Percentiles rank a stretch among this genome's conserved stretches.
phyloP scores from a whole-genome alignment of 2,329 filamentous ascomycete genomes.

The Fonsecaea monophora region DNA sequence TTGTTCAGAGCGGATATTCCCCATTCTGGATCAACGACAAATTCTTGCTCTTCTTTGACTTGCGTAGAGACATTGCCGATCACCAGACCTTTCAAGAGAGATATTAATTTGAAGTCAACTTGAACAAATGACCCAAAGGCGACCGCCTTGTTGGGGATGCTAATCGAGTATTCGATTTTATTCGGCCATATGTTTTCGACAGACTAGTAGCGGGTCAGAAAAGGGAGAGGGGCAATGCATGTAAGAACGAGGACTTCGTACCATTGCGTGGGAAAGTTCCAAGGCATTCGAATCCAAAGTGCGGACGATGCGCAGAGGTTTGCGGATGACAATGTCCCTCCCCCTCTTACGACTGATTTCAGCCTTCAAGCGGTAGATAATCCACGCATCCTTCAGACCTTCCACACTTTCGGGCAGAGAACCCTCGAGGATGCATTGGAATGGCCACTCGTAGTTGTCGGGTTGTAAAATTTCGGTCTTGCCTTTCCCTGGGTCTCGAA shows the following conservation, averaged over 20 bases:
- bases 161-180: conserved; percentile 95
- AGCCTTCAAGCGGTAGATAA: conserved; percentile 90
- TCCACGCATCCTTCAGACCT: conserved; percentile 81
- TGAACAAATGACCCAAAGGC: conserved; percentile 88
- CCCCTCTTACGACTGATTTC: conserved; percentile 88
- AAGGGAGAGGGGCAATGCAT: conserved; percentile 9
- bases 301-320: conserved; percentile 77
- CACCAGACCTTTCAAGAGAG: conserved; percentile 84
- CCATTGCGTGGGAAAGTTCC: conserved; percentile 86
- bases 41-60: conserved; percentile 79
- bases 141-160: conserved; percentile 90
- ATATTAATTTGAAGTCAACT: conserved; percentile 85
- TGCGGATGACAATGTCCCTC: conserved; percentile 82
- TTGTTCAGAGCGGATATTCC: conserved; percentile 40
- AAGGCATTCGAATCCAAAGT: conserved; percentile 77
- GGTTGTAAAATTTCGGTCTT: conserved; percentile 66
- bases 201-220: conserved; percentile 53
- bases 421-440: conserved; percentile 75
- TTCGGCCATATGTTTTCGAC: conserved; percentile 98
- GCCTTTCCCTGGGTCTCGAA: conserved; percentile 61
- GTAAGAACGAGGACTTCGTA: conserved; percentile 41
- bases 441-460: conserved; percentile 85
- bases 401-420: conserved; percentile 82
- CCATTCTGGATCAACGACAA: conserved; percentile 60
- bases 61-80: conserved; percentile 83